Conservation (phyloP, 768 basidiomycete genomes). For the Lactifluus subvellereus region DNA sequence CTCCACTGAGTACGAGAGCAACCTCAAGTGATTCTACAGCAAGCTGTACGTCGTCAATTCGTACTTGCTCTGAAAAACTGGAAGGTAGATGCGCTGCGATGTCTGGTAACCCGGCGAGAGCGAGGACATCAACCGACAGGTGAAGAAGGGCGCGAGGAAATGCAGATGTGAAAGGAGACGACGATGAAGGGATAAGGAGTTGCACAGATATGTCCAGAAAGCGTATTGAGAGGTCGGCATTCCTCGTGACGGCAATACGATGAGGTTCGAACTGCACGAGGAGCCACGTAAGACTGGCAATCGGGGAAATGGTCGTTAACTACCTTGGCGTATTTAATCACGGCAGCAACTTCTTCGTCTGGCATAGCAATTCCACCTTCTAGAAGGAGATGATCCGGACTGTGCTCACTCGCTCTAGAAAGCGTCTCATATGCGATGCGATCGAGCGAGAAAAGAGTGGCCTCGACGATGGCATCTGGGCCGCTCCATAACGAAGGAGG, state of each 20-base stretch:
- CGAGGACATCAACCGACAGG: slow-evolving; percentile 48
- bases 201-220: slow-evolving; percentile 75
- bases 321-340: slow-evolving; percentile 54
- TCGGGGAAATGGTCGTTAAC: slow-evolving; percentile 16
- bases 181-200: slow-evolving; percentile 44
- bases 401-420: slow-evolving; percentile 23
- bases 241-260: slow-evolving; percentile 58
- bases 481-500: slow-evolving; percentile 37
- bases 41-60: slow-evolving; percentile 43
- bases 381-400: slow-evolving; percentile 29
- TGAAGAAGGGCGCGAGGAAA: slow-evolving; percentile 62
- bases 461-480: slow-evolving; percentile 37
- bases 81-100: slow-evolving; percentile 27
- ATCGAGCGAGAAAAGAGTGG: slow-evolving; percentile 43
- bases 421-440: slow-evolving; percentile 44
- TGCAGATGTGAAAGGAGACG: slow-evolving; percentile 48
- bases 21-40: slow-evolving; percentile 54
- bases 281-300: background rate
- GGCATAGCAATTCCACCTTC: slow-evolving; percentile 50
- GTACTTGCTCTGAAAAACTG: slow-evolving; percentile 28
- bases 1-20: slow-evolving; percentile 46
- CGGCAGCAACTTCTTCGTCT: slow-evolving; percentile 45
- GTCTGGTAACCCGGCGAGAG: slow-evolving; percentile 25
- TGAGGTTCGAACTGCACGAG: slow-evolving; percentile 49
- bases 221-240: slow-evolving; percentile 56